phyloP scores from a whole-genome alignment of 2,329 filamentous ascomycete genomes.

The Stachybotrys elegans region DNA sequence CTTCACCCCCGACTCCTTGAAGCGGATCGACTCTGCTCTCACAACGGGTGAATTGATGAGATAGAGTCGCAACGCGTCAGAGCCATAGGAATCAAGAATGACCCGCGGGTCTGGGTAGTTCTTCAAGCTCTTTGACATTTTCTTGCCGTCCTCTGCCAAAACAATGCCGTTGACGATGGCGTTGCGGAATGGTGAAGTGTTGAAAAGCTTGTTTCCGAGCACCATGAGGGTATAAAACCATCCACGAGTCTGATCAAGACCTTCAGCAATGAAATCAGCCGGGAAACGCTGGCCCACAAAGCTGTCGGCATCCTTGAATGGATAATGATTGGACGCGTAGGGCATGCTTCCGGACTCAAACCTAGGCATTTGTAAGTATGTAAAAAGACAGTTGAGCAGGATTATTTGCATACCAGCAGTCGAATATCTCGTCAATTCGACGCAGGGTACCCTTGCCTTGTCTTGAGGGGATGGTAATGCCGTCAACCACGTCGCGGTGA shows the following conservation, averaged over 20 bases:
- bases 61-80: constrained; percentile 20
- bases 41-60: constrained; percentile 22
- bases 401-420: constrained; percentile 17
- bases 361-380: constrained; percentile 5
- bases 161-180: constrained; percentile 21
- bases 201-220: constrained; percentile 18
- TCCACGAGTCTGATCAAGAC: constrained; percentile 21
- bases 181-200: constrained; percentile 20
- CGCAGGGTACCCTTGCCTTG: constrained; percentile 17
- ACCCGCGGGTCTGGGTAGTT: constrained; percentile 18
- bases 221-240: constrained; percentile 22
- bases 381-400: not conserved
- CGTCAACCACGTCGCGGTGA: constrained; percentile 19
- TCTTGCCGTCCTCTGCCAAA: constrained; percentile 21
- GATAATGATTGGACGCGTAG: constrained; percentile 19
- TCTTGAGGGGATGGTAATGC: constrained; percentile 19
- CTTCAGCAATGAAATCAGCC: constrained; percentile 21
- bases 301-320: constrained; percentile 17
- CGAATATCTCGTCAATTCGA: constrained; percentile 20
- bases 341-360: constrained; percentile 22
- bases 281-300: constrained; percentile 16
- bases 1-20: constrained; percentile 19
- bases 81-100: constrained; percentile 17
- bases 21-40: constrained; percentile 18
- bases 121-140: constrained; percentile 23